phyloP scores from a whole-genome alignment of 441 rosid species.

The Kokia cookei region DNA sequence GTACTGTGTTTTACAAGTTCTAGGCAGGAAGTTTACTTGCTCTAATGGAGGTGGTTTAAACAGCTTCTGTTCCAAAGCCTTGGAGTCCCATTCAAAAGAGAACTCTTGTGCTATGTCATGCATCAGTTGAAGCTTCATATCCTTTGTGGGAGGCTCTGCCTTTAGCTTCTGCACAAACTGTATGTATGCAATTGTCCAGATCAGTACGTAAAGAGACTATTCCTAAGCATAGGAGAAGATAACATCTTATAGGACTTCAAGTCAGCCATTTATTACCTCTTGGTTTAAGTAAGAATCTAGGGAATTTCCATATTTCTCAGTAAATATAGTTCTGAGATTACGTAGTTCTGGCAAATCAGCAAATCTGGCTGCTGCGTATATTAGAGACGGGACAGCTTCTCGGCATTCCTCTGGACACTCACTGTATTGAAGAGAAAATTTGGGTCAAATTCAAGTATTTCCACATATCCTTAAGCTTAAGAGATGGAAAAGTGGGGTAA shows the following conservation, averaged over 20 bases:
- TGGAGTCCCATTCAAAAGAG: conserved; percentile 57
- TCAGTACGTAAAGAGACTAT: not conserved
- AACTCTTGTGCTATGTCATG: conserved; percentile 50
- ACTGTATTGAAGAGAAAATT: conserved; percentile 21
- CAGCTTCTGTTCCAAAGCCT: conserved; percentile 49
- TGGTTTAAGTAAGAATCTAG: conserved; percentile 37
- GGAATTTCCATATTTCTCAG: conserved; percentile 51
- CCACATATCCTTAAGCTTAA: not conserved
- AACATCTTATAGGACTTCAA: not conserved
- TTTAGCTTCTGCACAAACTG: conserved; percentile 52
- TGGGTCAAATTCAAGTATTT: not conserved
- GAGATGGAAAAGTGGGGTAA: not conserved
- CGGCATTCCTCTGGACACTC: conserved; percentile 78
- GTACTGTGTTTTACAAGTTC: not conserved
- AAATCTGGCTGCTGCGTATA: conserved; percentile 75
- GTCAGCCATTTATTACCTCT: conserved; percentile 37
- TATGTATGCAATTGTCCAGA: not conserved
- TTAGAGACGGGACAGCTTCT: conserved; percentile 70
- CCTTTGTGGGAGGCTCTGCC: conserved; percentile 43
- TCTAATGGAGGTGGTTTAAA: conserved; percentile 26
- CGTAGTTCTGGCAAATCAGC: conserved; percentile 81
- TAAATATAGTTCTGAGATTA: conserved; percentile 53
- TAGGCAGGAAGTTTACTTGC: conserved; percentile 25
- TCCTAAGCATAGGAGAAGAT: not conserved
- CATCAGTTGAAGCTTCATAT: conserved; percentile 58